phyloP scores from a whole-genome alignment of 148 eudicot species.

The Rhododendron molle region DNA sequence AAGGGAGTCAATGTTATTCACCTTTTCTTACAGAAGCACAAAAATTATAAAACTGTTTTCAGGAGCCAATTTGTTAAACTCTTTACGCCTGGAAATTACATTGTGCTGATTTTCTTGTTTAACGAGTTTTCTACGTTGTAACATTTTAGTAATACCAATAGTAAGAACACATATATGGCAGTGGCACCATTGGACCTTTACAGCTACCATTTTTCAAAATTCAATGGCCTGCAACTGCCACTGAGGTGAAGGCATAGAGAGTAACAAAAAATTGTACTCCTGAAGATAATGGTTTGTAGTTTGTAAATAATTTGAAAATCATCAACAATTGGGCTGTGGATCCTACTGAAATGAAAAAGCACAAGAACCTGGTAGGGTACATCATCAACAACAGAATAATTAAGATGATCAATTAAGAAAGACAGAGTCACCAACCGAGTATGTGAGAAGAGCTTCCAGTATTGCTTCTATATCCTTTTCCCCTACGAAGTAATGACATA shows the following conservation, averaged over 20 bases:
- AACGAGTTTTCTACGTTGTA: background rate
- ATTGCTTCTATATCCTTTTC: slow-evolving; percentile 35
- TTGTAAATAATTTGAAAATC: background rate
- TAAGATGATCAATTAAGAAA: background rate
- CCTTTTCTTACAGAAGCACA: background rate
- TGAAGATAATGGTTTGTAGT: background rate
- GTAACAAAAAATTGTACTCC: background rate
- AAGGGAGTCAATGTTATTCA: background rate
- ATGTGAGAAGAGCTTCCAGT: slow-evolving; percentile 45
- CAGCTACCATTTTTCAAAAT: background rate
- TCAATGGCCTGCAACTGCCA: background rate
- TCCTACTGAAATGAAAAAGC: background rate
- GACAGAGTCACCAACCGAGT: slow-evolving; percentile 25
- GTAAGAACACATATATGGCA: background rate
- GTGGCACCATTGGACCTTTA: background rate
- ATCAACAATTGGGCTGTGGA: background rate
- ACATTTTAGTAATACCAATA: background rate
- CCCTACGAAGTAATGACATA: slow-evolving; percentile 17
- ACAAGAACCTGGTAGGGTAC: background rate
- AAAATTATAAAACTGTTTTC: background rate
- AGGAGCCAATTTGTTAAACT: background rate
- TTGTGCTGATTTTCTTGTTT: background rate
- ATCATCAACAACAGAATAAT: background rate
- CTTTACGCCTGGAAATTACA: background rate
- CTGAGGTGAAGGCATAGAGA: background rate